phyloP scores from a whole-genome alignment of 179 eudicot species.

The Heliamphora ciliata region DNA sequence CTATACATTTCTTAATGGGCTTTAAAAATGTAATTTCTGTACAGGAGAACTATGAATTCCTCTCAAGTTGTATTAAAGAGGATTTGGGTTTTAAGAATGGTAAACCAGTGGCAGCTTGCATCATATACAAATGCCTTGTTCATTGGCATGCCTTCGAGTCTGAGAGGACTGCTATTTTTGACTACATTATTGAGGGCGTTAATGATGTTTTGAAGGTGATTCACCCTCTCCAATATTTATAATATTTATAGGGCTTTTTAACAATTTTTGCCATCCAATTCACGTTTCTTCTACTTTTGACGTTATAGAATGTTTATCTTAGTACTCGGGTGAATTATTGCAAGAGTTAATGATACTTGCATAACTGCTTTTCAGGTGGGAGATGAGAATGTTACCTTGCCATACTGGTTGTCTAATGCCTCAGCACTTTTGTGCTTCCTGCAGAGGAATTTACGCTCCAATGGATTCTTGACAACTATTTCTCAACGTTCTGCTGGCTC shows the following conservation, averaged over 20 bases:
- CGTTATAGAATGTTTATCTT: neutral
- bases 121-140: slow-evolving; percentile 83
- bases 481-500: slow-evolving; percentile 67
- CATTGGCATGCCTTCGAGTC: slow-evolving; percentile 97
- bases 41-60: slow-evolving; percentile 77
- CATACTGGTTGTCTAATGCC: slow-evolving; percentile 92
- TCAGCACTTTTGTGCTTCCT: slow-evolving; percentile 89
- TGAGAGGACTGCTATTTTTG: slow-evolving; percentile 90
- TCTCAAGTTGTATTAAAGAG: slow-evolving; percentile 80
- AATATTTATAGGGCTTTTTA: neutral
- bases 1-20: neutral
- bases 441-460: slow-evolving; percentile 82
- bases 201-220: slow-evolving; percentile 73
- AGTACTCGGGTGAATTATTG: neutral
- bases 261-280: slow-evolving; percentile 4
- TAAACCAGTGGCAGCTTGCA: slow-evolving; percentile 90
- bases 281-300: neutral
- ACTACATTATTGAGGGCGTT: slow-evolving; percentile 74
- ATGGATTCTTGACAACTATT: slow-evolving; percentile 65
- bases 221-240: neutral
- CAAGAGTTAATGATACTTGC: neutral
- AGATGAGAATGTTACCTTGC: slow-evolving; percentile 69
- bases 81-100: slow-evolving; percentile 90
- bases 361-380: slow-evolving; percentile 45
- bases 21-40: slow-evolving; percentile 16